Evolutionary conservation across 257 asterid genomes (phyloP), one percentile per base, ranked within the genome.

Genomic region (Scutellaria galericulata): DNA sequence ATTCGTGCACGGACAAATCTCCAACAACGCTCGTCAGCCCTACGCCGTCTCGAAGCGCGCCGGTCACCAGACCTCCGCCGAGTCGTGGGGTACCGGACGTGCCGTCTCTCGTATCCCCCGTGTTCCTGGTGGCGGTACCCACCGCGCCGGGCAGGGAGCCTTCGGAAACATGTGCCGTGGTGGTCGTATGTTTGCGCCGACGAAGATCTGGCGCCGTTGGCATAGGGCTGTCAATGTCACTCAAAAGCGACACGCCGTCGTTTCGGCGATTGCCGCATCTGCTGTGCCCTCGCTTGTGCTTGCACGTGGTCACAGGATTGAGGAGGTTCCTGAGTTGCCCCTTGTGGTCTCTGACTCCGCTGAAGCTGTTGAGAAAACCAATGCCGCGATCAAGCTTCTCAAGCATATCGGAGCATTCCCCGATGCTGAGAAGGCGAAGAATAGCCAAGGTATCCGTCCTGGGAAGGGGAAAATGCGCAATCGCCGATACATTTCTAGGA

Each of bases 131-230:
- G 96, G 95, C 6, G 92, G 96, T 8, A 90, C 95, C n/a, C 95
- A 90, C 79, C 89, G 95, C 5, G 92, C 90, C 0, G 95, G 95
- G 0, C 89, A 90, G 55, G 92, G 89, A 37, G 92, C 96, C 5
- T 90, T 83, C 70, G 94, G 96, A 0, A 89, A 89, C 85, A 89
- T 89, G 95, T 90, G 96, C 13, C 88, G 95, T 7, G 95, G 96
- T 2, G 92, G 96, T 0, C 82, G 90, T 0, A 87, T 90, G 95
- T 87, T 90, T 14, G 94, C 92, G 2, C 95, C 90, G 0, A 86
- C 94, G 7, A 79, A 83, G 81, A 87, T 80, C 83, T 89, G 94
- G 92, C 83, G 92, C 48, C 78, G 92, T 12, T 87, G 90, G 92
- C 96, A 89, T 7, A 69, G 94, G 7, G 57, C 48, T 18, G 81